These are phyloP conservation scores for Capsella bursapastoris DNA, from an alignment of 345 rosid species.

Conservation along the genomic window DNA sequence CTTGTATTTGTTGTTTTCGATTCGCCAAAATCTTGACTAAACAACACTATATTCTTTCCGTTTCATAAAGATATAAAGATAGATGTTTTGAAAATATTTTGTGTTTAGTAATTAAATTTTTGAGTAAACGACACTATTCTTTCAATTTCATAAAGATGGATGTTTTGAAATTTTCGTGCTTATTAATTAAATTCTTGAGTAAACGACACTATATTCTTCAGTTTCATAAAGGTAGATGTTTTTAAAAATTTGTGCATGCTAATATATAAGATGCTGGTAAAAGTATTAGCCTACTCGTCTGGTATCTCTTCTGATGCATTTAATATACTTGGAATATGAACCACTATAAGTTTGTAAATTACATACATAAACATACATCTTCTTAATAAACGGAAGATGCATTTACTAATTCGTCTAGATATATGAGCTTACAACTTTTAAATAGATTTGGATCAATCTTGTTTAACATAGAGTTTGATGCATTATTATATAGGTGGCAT, in stretches of 20 bases:
- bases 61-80: too few relatives aligned
- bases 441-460: constrained; percentile 16
- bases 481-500: constrained; percentile 60
- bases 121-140: too few relatives aligned
- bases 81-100: too few relatives aligned
- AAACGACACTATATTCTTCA: not conserved
- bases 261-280: not conserved
- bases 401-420: not conserved
- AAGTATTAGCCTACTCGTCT: not conserved
- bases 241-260: not conserved
- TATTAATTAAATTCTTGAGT: not conserved
- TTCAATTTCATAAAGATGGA: too few relatives aligned
- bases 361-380: not conserved
- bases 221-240: not conserved
- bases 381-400: not conserved
- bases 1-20: constrained; percentile 13
- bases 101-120: too few relatives aligned
- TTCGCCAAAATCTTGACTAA: constrained; percentile 4
- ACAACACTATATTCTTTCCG: not conserved
- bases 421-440: constrained; percentile 11
- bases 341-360: not conserved
- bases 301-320: not conserved
- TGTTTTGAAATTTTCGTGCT: too few relatives aligned
- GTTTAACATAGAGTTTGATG: constrained; percentile 22
- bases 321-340: constrained; percentile 17